phyloP scores from a whole-genome alignment of 306 rosid species.

The Rosa lucieae region DNA sequence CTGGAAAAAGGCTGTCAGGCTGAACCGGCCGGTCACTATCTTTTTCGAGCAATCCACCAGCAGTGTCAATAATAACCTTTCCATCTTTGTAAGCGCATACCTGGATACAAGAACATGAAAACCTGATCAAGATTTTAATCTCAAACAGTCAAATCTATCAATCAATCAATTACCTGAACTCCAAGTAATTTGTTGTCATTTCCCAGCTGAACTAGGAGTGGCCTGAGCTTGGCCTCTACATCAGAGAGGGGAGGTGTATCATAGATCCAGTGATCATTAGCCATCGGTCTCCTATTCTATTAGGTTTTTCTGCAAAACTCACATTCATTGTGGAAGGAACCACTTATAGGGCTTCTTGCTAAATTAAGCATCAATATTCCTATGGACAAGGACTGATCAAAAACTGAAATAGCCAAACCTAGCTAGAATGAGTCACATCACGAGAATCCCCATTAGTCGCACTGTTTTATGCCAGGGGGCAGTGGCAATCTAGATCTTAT shows the following conservation, averaged over 20 bases:
- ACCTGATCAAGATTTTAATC: background rate
- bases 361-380: slow-evolving; percentile 13
- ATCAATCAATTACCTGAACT: slow-evolving; percentile 61
- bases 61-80: slow-evolving; percentile 88
- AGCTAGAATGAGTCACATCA: background rate
- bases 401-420: background rate
- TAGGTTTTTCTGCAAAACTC: slow-evolving; percentile 51
- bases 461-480: background rate
- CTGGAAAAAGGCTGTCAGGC: slow-evolving; percentile 90
- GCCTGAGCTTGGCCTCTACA: slow-evolving; percentile 84
- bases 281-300: slow-evolving; percentile 54
- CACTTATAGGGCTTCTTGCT: slow-evolving; percentile 45
- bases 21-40: slow-evolving; percentile 95
- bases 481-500: background rate
- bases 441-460: background rate
- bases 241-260: slow-evolving; percentile 76
- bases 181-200: slow-evolving; percentile 82
- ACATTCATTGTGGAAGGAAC: slow-evolving; percentile 71
- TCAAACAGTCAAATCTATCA: background rate
- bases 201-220: slow-evolving; percentile 70
- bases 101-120: slow-evolving; percentile 36
- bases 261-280: slow-evolving; percentile 76
- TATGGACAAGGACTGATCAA: background rate
- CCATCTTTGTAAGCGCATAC: slow-evolving; percentile 99
- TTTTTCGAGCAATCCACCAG: slow-evolving; percentile 75